These are phyloP conservation scores for Colletotrichum caudatum DNA, from an alignment of 2,329 filamentous ascomycete genomes.

Conservation along the genomic window DNA sequence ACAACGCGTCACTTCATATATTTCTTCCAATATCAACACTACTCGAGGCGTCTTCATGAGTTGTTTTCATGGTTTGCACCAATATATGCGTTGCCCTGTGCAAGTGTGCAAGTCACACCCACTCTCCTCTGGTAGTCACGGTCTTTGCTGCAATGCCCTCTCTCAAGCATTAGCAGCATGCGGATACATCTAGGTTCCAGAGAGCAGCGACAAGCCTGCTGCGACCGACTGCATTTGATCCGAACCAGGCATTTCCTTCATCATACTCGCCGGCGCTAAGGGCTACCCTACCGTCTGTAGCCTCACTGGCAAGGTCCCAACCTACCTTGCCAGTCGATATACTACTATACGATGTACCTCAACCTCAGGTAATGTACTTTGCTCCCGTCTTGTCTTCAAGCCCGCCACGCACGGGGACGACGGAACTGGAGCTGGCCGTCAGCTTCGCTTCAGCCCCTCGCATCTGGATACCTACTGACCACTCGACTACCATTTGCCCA, in stretches of 20 bases:
- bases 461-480: background rate
- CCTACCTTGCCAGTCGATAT: background rate
- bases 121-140: slow-evolving; percentile 24
- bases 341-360: background rate
- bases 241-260: slow-evolving; percentile 32
- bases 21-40: background rate
- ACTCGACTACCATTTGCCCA: slow-evolving; percentile 1
- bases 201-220: slow-evolving; percentile 24
- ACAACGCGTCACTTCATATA: background rate
- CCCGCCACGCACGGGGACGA: background rate
- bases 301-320: background rate
- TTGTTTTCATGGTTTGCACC: slow-evolving; percentile 10
- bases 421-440: background rate
- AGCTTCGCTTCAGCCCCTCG: slow-evolving; percentile 11
- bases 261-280: slow-evolving; percentile 31
- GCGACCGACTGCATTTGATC: slow-evolving; percentile 15
- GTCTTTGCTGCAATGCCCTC: slow-evolving; percentile 24
- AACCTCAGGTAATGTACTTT: slow-evolving; percentile 1
- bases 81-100: background rate
- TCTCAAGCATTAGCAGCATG: slow-evolving; percentile 24
- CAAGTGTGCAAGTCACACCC: slow-evolving; percentile 30
- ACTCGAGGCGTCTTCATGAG: background rate
- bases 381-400: background rate
- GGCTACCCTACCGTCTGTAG: slow-evolving; percentile 23
- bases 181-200: slow-evolving; percentile 19